Conservation (phyloP, 495 filamentous ascomycete genomes). For the Chaetomidium leptoderma region DNA sequence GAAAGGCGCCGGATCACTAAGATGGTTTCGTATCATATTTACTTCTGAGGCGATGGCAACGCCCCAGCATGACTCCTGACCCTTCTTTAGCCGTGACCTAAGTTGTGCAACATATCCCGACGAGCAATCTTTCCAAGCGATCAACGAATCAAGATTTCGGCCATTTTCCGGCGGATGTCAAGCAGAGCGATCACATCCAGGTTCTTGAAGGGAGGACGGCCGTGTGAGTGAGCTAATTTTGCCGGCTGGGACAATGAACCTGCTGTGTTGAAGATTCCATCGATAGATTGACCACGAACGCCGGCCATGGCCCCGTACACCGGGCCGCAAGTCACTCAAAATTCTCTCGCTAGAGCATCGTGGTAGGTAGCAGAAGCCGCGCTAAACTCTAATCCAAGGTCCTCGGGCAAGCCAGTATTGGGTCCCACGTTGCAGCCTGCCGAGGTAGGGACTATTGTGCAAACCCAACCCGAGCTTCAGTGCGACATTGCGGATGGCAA, state of each 20-base stretch:
- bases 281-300: too few species aligned
- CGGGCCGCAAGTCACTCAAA: neutral
- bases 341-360: neutral
- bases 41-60: neutral
- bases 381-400: constrained; percentile 1
- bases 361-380: neutral
- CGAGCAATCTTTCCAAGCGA: neutral
- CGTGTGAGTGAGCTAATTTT: neutral
- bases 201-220: neutral
- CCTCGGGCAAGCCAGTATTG: neutral
- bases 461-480: neutral
- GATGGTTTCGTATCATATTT: neutral
- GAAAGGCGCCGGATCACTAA: neutral
- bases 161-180: neutral
- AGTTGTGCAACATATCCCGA: neutral
- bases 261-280: too few species aligned
- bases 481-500: neutral
- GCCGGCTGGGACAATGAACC: too few species aligned
- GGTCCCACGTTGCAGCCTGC: neutral
- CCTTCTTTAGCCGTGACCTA: neutral
- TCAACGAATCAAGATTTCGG: neutral
- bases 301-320: neutral
- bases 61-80: neutral
- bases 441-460: neutral
- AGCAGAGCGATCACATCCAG: neutral